phyloP scores from a whole-genome alignment of 495 filamentous ascomycete genomes.

The Acidomyces sp. region DNA sequence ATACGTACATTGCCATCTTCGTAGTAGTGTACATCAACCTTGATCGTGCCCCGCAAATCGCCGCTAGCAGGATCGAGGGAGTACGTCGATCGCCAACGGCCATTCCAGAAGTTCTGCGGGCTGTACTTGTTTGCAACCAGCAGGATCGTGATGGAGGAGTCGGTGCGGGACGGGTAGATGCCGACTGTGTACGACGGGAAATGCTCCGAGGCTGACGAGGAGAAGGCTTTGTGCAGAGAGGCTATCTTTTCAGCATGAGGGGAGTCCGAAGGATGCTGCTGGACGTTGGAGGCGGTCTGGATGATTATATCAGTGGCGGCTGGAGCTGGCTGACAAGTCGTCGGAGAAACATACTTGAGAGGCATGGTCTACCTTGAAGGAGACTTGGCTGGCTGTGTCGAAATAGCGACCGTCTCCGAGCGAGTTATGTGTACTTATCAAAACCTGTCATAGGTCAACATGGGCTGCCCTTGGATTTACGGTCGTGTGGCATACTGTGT shows the following conservation, averaged over 20 bases:
- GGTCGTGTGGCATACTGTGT: slow-evolving; percentile 39
- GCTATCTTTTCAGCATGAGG: slow-evolving; percentile 64
- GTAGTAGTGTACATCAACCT: slow-evolving; percentile 96
- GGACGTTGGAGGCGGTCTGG: slow-evolving; percentile 69
- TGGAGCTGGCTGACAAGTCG: too few species aligned
- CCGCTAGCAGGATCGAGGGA: slow-evolving; percentile 52
- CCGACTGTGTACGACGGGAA: slow-evolving; percentile 70
- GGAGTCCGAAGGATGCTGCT: slow-evolving; percentile 72
- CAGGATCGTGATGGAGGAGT: slow-evolving; percentile 62
- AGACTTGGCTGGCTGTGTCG: slow-evolving; percentile 72
- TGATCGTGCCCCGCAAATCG: slow-evolving; percentile 52
- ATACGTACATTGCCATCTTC: slow-evolving; percentile 97
- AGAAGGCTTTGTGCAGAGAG: slow-evolving; percentile 66
- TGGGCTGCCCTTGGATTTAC: not conserved
- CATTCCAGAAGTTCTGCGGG: slow-evolving; percentile 98
- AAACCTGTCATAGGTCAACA: slow-evolving; percentile 39
- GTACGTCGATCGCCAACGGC: slow-evolving; percentile 86
- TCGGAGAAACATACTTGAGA: slow-evolving; percentile 46
- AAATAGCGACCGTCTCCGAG: slow-evolving; percentile 71
- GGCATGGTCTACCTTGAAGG: slow-evolving; percentile 74
- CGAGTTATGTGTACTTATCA: slow-evolving; percentile 74
- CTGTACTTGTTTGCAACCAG: slow-evolving; percentile 93
- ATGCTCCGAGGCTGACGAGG: slow-evolving; percentile 73
- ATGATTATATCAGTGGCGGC: too few species aligned
- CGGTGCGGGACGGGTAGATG: slow-evolving; percentile 64